Base-by-base conservation (phyloP, 1,139 yeast genomes). In the Tardiomyces digboiensis region DNA sequence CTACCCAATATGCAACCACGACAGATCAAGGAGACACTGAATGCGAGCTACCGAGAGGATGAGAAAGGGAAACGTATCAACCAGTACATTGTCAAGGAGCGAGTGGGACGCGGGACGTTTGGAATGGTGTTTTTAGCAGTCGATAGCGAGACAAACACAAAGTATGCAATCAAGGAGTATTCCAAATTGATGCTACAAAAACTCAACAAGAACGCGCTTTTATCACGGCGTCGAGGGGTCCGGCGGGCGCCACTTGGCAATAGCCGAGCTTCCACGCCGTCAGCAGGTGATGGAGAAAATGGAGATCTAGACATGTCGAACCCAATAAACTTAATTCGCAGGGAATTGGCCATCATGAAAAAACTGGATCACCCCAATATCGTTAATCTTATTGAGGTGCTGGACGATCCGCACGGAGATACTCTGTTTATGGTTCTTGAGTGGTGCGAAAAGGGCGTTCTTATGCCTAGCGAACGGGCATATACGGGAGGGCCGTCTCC, bases 41-140 rank as follows among this genome's bases (percentile, higher is more conserved):
- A 60, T 46, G 67, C 71, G 38, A 54, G 53, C 21, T 50, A 53
- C 44, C 50, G 53, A 18, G 60, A 62, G 39, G 65, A 63, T 42
- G 64, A 60, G 19, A 56, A 58, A 3, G 64, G 66, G 19, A 46
- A 50, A 21, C 53, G 54, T 33, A 54, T 68, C 29, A 68, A 67
- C 49, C 70, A 68, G 53, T 91, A 88, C 62, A 71, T 73, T 44
- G 70, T 89, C 13, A 65, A 75, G 36, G 72, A 74, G 38, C 72
- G 81, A 2, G 69, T 89, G 42, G 97, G 97, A 0, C 78, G 81
- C 52, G 97, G 97, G 0, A 80, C 95, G 0, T 89, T 86, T 60
- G 97, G 97, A 1, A 77, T 82, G 0, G 97, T 91, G 2, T 83
- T 91, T 55, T 75, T 87, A 5, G 97, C 94, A 0, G 59, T 80